Percentiles rank a stretch among this genome's conserved stretches.
Conservation (phyloP, 2,329 filamentous ascomycete genomes). For the Curvularia sp. region DNA sequence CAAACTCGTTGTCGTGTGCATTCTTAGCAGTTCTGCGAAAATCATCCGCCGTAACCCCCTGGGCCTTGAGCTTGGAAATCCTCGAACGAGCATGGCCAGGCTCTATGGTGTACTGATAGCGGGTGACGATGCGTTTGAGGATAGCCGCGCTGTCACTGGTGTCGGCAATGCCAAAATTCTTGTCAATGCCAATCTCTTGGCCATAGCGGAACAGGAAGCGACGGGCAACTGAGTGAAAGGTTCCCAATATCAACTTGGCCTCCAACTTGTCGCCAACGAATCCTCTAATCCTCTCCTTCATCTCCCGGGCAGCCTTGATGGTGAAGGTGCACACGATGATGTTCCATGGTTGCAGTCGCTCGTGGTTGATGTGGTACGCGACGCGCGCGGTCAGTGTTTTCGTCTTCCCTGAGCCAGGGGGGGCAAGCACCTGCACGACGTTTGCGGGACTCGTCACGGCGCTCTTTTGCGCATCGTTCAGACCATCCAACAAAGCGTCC, state of each 20-base stretch:
- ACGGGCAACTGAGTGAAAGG: constrained; percentile 91
- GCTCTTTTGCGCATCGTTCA: constrained; percentile 69
- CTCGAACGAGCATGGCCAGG: constrained; percentile 73
- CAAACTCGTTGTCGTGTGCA: constrained; percentile 69
- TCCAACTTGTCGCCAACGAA: constrained; percentile 81
- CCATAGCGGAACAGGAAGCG: constrained; percentile 87
- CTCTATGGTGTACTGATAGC: constrained; percentile 72
- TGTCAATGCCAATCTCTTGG: constrained; percentile 78
- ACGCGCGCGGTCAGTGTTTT: constrained; percentile 93
- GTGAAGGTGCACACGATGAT: constrained; percentile 97
- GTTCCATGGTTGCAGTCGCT: constrained; percentile 79
- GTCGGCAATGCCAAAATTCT: constrained; percentile 91
- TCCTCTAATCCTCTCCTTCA: constrained; percentile 84
- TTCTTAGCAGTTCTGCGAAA: constrained; percentile 53
- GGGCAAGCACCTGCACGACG: constrained; percentile 68
- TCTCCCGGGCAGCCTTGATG: constrained; percentile 91
- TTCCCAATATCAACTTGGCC: constrained; percentile 82
- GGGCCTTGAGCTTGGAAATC: constrained; percentile 72
- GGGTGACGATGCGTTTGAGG: constrained; percentile 81
- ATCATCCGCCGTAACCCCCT: constrained; percentile 59
- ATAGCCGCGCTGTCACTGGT: constrained; percentile 80
- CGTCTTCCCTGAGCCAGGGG: constrained; percentile 82
- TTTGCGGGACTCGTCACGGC: constrained; percentile 69
- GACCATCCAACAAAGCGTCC: constrained; percentile 64
- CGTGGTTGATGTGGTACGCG: constrained; percentile 80